Evolutionary conservation across 768 basidiomycete species (phyloP).

Genomic region (Phaffia tasmanica): DNA sequence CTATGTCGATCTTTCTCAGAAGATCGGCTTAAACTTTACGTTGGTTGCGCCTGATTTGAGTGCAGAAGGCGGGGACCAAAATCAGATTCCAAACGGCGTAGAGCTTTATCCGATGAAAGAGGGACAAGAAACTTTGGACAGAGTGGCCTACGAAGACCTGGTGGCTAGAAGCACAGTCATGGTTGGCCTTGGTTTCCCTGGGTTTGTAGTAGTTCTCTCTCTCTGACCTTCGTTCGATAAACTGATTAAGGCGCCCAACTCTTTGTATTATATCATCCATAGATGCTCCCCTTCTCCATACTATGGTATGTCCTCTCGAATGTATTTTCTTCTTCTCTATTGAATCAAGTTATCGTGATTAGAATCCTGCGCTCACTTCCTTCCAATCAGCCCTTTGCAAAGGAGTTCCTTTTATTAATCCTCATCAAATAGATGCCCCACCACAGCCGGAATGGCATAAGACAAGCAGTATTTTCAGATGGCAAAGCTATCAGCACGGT

Average conservation of each 20-base stretch:
- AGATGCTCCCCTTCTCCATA: too few species aligned
- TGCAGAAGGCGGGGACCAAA: too few species aligned
- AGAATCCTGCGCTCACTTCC: too few species aligned
- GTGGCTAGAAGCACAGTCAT: constrained; percentile 20
- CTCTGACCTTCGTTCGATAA: constrained; percentile 24
- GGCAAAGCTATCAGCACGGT: constrained; percentile 6
- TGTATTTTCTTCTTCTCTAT: too few species aligned
- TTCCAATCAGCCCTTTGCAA: too few species aligned
- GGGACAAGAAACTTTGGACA: too few species aligned
- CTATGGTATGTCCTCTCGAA: too few species aligned
- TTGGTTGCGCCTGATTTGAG: too few species aligned
- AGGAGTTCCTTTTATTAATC: constrained; percentile 2
- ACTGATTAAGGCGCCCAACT: neutral
- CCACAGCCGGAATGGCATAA: constrained; percentile 12
- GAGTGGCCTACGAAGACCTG: constrained; percentile 9
- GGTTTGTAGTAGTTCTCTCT: constrained; percentile 25
- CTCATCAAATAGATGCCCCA: neutral
- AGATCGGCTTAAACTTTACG: neutral
- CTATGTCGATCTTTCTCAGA: constrained; percentile 9
- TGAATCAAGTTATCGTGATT: too few species aligned
- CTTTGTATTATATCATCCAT: too few species aligned
- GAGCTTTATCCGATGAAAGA: too few species aligned
- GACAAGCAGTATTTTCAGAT: constrained; percentile 6
- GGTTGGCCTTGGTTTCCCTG: constrained; percentile 26
- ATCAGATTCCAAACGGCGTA: too few species aligned